Evolutionary conservation across 768 basidiomycete species (phyloP), one percentile per base, ranked within the genome.

Genomic region (Coprinellus micaceus): DNA sequence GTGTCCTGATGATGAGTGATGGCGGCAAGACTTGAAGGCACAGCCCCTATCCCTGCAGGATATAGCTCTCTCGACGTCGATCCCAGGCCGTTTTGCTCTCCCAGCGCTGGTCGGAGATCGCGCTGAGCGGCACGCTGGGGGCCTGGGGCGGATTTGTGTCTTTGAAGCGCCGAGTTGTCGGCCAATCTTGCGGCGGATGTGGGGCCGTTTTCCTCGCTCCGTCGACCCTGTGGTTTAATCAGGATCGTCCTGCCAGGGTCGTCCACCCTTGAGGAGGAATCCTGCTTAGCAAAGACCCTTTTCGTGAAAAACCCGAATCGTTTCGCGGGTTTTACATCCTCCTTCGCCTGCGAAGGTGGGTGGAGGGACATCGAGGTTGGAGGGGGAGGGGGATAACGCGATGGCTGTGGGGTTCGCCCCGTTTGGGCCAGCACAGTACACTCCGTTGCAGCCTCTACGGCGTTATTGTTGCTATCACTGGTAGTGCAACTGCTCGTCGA

Each of bases 401-500:
- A 24, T 3, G 12, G 41, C 13, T 11, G 25, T 1, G 48, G 48
- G 4, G 30, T 21, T 12, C 19, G n/a, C 17, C 25, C 21, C 13
- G 26, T 26, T 37, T 49, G 47, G 30, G 26, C 6, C 2, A 5
- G 26, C 13, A 13, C 44, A n/a, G 36, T 28, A 56, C 51, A 30
- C 50, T 59, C 52, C 25, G 53, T 47, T 33, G 33, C 33, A 13
- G n/a, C n/a, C n/a, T 33, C 13, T 41, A 44, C 54, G 45, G 53
- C 56, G 52, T 33, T 40, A 44, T 57, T 54, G 28, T 53, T 53
- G 15, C 28, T 22, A 25, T 49, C 54, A 56, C 58, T 54, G 43
- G 41, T 37, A 53, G 52, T 55, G 57, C 61, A n/a, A 33, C 33
- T 33, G 33, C 33, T 64, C 41, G 62, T 59, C 25, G 66, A 61